phyloP scores from a whole-genome alignment of 805 yeast genomes.

The Nakazawaea sp. region DNA sequence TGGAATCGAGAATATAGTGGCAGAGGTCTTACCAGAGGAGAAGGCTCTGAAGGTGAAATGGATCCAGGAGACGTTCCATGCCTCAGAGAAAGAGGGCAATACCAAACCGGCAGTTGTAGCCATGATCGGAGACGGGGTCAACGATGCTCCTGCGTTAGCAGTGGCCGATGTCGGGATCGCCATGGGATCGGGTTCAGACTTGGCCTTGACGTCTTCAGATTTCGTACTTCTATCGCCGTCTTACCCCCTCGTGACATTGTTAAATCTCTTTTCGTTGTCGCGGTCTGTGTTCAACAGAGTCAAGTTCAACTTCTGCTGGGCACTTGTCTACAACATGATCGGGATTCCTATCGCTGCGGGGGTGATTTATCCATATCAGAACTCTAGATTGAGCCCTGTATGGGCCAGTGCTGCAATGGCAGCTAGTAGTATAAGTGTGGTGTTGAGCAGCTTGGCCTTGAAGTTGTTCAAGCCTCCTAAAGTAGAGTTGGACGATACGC shows the following conservation, averaged over 20 bases:
- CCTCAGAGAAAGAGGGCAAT: slow-evolving; percentile 12
- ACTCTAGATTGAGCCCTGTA: slow-evolving; percentile 51
- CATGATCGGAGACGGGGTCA: slow-evolving; percentile 82
- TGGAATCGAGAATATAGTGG: slow-evolving; percentile 55
- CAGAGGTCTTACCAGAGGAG: slow-evolving; percentile 69
- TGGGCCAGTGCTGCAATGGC: slow-evolving; percentile 72
- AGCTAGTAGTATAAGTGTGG: slow-evolving; percentile 49
- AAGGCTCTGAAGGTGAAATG: slow-evolving; percentile 54
- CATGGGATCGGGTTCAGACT: slow-evolving; percentile 67
- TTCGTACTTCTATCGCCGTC: slow-evolving; percentile 56
- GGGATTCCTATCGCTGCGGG: slow-evolving; percentile 67
- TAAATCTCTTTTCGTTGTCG: slow-evolving; percentile 48
- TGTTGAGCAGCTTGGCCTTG: slow-evolving; percentile 47
- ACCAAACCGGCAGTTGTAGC: slow-evolving; percentile 38
- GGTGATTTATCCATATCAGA: slow-evolving; percentile 48
- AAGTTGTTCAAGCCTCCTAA: slow-evolving; percentile 36
- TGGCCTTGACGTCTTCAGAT: slow-evolving; percentile 70
- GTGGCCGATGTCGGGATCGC: slow-evolving; percentile 76
- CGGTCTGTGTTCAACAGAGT: slow-evolving; percentile 44
- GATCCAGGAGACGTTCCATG: slow-evolving; percentile 39
- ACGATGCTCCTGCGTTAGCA: slow-evolving; percentile 77
- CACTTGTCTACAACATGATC: slow-evolving; percentile 46
- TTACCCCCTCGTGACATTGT: slow-evolving; percentile 42
- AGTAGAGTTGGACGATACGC: slow-evolving; percentile 6
- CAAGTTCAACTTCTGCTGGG: slow-evolving; percentile 54